Percentiles rank a stretch among this genome's conserved stretches.
Conservation (phyloP, 139 green algal species). For the Nannochloris sp. region DNA sequence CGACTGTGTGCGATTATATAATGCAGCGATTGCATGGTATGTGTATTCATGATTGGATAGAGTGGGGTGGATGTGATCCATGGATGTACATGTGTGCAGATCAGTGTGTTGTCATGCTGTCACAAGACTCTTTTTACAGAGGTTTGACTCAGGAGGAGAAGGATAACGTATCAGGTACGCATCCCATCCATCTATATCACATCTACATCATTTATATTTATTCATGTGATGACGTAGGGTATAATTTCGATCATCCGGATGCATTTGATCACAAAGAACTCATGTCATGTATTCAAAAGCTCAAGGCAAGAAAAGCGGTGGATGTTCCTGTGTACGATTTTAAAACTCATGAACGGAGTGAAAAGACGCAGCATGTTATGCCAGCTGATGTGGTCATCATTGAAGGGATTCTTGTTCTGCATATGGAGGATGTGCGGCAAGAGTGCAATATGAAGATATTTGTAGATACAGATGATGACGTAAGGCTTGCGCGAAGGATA, state of each 20-base stretch:
- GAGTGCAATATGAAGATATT: constrained; percentile 90
- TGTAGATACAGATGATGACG: constrained; percentile 85
- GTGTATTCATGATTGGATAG: neutral
- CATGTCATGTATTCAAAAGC: constrained; percentile 44
- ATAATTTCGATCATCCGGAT: constrained; percentile 94
- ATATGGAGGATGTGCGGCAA: constrained; percentile 63
- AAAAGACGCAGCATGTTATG: constrained; percentile 50
- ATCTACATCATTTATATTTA: neutral
- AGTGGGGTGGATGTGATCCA: too few relatives aligned
- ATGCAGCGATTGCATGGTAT: constrained; percentile 76
- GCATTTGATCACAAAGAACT: constrained; percentile 72
- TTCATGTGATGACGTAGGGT: constrained; percentile 31
- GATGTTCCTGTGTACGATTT: constrained; percentile 96
- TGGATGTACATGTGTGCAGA: constrained; percentile 29
- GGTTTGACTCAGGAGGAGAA: constrained; percentile 62
- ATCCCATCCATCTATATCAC: neutral
- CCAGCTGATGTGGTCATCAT: constrained; percentile 92
- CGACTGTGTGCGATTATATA: constrained; percentile 89
- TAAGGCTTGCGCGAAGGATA: constrained; percentile 85
- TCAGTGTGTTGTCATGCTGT: constrained; percentile 83
- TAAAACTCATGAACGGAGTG: constrained; percentile 55
- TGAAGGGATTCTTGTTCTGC: constrained; percentile 92
- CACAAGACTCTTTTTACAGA: constrained; percentile 91
- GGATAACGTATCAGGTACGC: constrained; percentile 34
- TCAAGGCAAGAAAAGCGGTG: constrained; percentile 37